Evolutionary conservation across 257 asterid species (phyloP).

Genomic region (Nicotiana attenuata): DNA sequence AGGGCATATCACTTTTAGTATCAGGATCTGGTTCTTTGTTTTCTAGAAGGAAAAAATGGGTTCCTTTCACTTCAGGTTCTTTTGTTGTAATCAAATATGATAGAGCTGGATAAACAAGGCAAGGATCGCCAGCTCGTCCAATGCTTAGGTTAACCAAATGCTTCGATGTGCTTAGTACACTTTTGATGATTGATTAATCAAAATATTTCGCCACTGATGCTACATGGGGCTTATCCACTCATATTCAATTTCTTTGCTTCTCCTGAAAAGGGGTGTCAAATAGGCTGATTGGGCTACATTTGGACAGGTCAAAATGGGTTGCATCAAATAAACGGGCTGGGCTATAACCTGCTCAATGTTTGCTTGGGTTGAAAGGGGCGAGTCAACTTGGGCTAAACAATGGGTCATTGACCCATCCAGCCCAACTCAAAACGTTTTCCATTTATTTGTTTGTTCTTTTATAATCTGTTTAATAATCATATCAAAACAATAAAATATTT

Average conservation of each 20-base stretch:
- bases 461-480: too few species aligned
- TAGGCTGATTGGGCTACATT: too few species aligned
- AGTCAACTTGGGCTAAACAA: too few species aligned
- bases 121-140: neutral
- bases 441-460: too few species aligned
- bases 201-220: neutral
- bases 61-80: neutral
- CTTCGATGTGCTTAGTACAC: neutral
- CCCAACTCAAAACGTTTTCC: too few species aligned
- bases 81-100: neutral
- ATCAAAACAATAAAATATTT: too few species aligned
- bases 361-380: too few species aligned
- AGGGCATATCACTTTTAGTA: neutral
- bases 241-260: neutral
- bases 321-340: too few species aligned
- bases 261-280: too few species aligned
- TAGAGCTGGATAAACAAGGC: neutral
- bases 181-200: neutral
- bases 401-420: too few species aligned
- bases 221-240: neutral
- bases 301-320: too few species aligned
- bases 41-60: neutral
- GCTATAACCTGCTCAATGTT: too few species aligned
- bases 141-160: neutral
- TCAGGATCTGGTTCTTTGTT: neutral